Evolutionary conservation across 2,329 filamentous ascomycete genomes (phyloP), one percentile per base, ranked within the genome.

Genomic region (Fusarium sp.): DNA sequence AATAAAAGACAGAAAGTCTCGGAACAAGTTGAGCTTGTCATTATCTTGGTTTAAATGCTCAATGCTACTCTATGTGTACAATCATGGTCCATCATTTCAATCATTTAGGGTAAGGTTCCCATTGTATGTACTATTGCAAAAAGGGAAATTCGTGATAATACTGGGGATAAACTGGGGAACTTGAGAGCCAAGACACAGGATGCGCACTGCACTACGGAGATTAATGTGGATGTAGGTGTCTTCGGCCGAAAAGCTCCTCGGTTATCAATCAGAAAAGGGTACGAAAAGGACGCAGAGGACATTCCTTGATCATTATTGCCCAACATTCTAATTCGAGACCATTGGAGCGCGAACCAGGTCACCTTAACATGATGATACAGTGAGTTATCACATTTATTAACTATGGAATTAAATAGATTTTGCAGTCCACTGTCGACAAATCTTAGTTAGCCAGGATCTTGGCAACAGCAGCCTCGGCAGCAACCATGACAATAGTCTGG

Each of bases 401-500:
- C 3, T n/a, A 12, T n/a, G 18, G 10, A 37, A 37, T 37, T n/a
- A 4, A 7, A 37, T 4, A n/a, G 34, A 1, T 18, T 37, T 37
- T 4, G 0, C 4, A n/a, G 18, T 37, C 5, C 10, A n/a, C 18
- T 12, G 34, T 7, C 4, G 10, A 37, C 18, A 37, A 12, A 18
- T 14, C 10, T 18, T 42, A 65, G n/a, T 13, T 54, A 4, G 55
- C 48, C 18, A 71, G 58, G 4, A 75, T 72, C 53, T 66, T 72
- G 3, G 82, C 82, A 6, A 85, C 84, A 20, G 88, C 88, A 30
- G 84, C 83, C 80, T 92, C 90, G 5, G 88, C 86, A 27, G 85
- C 88, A 45, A 89, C 83, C 75, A 91, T 88, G 68, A 91, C 87
- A 42, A 87, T 85, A 4, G 88, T 84, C 56, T 87, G 86, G 3